phyloP scores from a whole-genome alignment of 2,329 filamentous ascomycete species.

The Lizonia empirigonia region DNA sequence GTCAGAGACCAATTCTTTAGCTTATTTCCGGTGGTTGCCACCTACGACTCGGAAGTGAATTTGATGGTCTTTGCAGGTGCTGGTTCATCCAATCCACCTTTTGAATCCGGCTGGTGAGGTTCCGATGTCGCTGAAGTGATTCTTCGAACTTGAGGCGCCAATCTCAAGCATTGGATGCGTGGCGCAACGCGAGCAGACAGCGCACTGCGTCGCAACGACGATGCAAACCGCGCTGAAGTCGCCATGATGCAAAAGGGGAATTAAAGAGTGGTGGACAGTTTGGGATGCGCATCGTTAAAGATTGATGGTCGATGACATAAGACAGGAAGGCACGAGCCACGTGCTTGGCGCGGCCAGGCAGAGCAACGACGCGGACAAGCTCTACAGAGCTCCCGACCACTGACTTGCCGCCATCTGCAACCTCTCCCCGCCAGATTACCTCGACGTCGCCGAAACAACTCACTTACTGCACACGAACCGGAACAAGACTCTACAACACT shows the following conservation, averaged over 20 bases:
- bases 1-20: slow-evolving; percentile 7
- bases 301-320: slow-evolving; percentile 37
- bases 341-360: slow-evolving; percentile 43
- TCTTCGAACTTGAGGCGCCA: slow-evolving; percentile 45
- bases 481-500: neutral
- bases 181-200: slow-evolving; percentile 33
- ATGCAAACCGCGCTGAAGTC: slow-evolving; percentile 40
- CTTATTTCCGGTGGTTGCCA: slow-evolving; percentile 4
- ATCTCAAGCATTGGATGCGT: slow-evolving; percentile 31
- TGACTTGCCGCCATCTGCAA: slow-evolving; percentile 29
- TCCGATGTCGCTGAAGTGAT: slow-evolving; percentile 50
- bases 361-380: slow-evolving; percentile 48
- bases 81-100: slow-evolving; percentile 44
- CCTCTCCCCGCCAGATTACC: slow-evolving; percentile 16
- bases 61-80: slow-evolving; percentile 60
- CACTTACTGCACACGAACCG: neutral
- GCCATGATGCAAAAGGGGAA: slow-evolving; percentile 40
- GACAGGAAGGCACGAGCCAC: slow-evolving; percentile 31
- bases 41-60: slow-evolving; percentile 79
- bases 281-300: slow-evolving; percentile 20
- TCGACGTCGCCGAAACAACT: slow-evolving; percentile 1
- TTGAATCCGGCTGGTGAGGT: slow-evolving; percentile 47
- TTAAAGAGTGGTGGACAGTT: slow-evolving; percentile 27
- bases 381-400: slow-evolving; percentile 40
- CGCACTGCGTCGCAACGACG: slow-evolving; percentile 41